Percentiles rank a stretch among this genome's conserved stretches.
phyloP scores from a whole-genome alignment of 352 stramenopile species.

The Phytophthora pini region DNA sequence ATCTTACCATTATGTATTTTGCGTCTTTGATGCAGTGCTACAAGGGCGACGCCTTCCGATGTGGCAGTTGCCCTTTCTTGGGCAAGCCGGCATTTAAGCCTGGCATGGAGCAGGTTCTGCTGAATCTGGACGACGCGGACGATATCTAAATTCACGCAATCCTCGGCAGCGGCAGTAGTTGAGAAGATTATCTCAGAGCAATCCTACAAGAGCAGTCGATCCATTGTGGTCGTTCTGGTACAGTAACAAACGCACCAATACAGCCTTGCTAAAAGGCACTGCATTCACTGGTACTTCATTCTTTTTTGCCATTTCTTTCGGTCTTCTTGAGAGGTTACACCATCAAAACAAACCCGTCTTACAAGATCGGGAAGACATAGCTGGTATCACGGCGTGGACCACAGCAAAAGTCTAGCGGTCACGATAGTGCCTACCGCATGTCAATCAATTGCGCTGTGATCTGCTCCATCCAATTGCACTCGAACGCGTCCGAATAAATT shows the following conservation, averaged over 20 bases:
- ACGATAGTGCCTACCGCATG: constrained; percentile 55
- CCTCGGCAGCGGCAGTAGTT: neutral
- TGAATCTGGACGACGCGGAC: constrained; percentile 82
- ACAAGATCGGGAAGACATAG: neutral
- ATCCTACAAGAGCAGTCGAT: constrained; percentile 15
- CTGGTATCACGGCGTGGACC: constrained; percentile 6
- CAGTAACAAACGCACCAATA: constrained; percentile 31
- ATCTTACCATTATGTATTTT: constrained; percentile 18
- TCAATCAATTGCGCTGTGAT: constrained; percentile 58
- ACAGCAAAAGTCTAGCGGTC: constrained; percentile 17
- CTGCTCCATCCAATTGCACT: constrained; percentile 68
- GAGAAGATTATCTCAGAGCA: constrained; percentile 5
- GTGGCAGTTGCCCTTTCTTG: constrained; percentile 95
- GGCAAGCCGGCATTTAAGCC: constrained; percentile 97
- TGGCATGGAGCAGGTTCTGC: constrained; percentile 85
- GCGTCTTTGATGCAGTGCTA: constrained; percentile 83
- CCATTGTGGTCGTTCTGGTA: constrained; percentile 25
- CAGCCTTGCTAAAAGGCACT: constrained; percentile 17
- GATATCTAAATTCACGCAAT: constrained; percentile 65
- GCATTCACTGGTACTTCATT: constrained; percentile 32
- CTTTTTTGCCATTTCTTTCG: constrained; percentile 7
- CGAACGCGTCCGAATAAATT: constrained; percentile 83
- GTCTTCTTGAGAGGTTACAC: neutral
- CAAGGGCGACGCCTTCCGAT: constrained; percentile 98
- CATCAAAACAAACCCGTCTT: neutral